Conservation (phyloP, 2,329 filamentous ascomycete genomes). For the Davidsoniella australis region DNA sequence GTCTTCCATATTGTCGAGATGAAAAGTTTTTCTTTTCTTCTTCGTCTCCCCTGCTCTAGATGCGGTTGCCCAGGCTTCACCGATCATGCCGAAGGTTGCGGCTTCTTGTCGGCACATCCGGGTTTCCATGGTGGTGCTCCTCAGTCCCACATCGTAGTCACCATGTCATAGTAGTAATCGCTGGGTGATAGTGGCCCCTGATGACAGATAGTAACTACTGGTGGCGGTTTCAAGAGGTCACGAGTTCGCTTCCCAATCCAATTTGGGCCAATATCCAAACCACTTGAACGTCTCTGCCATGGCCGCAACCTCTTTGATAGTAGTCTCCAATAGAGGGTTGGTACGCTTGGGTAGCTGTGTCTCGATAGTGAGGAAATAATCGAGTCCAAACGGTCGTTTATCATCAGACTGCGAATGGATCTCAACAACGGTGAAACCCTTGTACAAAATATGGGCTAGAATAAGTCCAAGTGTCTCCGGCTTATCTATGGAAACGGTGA, state of each 20-base stretch:
- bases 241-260: constrained; percentile 8
- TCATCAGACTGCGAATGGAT: constrained; percentile 10
- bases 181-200: background rate
- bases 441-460: background rate
- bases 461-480: constrained; percentile 6
- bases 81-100: too few species aligned
- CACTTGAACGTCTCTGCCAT: constrained; percentile 49
- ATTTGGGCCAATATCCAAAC: constrained; percentile 45
- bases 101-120: too few species aligned
- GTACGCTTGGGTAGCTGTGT: constrained; percentile 6
- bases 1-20: too few species aligned
- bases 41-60: too few species aligned
- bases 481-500: constrained; percentile 3
- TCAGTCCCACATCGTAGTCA: too few species aligned
- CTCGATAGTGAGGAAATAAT: constrained; percentile 10
- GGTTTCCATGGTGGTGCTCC: too few species aligned
- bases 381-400: constrained; percentile 9
- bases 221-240: background rate
- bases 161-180: too few species aligned
- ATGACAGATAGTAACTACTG: background rate
- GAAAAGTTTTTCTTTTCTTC: too few species aligned
- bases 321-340: constrained; percentile 31
- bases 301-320: constrained; percentile 39
- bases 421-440: constrained; percentile 5
- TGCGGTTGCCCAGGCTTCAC: too few species aligned